Base-by-base conservation (phyloP, 208 protist genomes). In the Phytomonas sp. region DNA sequence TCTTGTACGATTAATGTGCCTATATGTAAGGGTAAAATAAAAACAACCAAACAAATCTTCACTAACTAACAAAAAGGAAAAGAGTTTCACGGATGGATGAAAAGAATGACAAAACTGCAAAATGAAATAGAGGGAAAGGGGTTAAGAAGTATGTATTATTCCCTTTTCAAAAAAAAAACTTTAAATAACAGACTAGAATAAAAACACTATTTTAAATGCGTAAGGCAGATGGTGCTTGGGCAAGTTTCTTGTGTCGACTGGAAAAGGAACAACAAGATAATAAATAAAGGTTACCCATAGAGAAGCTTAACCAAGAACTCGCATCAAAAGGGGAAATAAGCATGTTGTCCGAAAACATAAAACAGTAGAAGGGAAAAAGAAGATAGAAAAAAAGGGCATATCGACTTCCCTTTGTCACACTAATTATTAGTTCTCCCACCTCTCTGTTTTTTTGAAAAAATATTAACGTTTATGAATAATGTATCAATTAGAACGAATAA, bases 361-460 rank as follows among this genome's bases (percentile, higher is more conserved):
- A 68, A 70, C 17, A 62, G 56, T 67, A 29, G 36, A 62, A 62
- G 43, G 5, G 29, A 76, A 20, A 40, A 67, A 7, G 32, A 70
- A 56, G 30, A 70, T 36, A 13, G 23, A 26, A 37, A 53, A 51
- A 37, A 4, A 43, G 46, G 20, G 29, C 23, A 60, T 28, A 9
- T 37, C 30, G 31, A 56, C 11, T 8, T 56, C 46, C 11, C 5
- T 7, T 56, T 56, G 23, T 56, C 23, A 11, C 20, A 56, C 20
- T 56, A 2, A 56, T 9, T 56, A 56, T 23, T 4, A 56, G 46
- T 56, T 56, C 46, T 11, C 11, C 40, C 40, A 9, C 40, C 11
- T 26, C 46, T 56, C 20, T 26, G 0, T 26, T 56, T 26, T 56
- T 56, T 56, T 11, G 20, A 6, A 6, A 1, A 1, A 8, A 23